These are phyloP conservation scores for Cnidoscolus chayamansa DNA, from an alignment of 441 rosid species.

Conservation along the genomic window DNA sequence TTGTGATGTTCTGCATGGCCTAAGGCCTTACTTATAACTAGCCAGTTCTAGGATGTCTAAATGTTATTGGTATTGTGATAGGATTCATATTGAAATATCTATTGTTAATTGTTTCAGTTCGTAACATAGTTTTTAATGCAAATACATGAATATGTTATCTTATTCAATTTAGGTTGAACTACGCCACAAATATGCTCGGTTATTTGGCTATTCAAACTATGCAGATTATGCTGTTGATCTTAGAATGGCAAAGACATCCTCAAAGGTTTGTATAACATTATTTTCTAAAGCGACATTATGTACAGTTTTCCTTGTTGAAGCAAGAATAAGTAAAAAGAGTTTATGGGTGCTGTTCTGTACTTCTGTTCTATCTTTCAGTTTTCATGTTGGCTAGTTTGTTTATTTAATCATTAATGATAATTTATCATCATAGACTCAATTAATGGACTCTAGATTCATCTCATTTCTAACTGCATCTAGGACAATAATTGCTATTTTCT, in stretches of 20 bases:
- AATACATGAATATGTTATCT: slow-evolving; percentile 12
- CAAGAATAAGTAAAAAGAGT: background rate
- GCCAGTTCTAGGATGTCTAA: background rate
- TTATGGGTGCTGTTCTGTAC: background rate
- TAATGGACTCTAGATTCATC: background rate
- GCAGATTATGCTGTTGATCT: slow-evolving; percentile 78
- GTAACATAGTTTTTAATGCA: background rate
- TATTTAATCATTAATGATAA: background rate
- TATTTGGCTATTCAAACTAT: slow-evolving; percentile 80
- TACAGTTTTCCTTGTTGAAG: background rate
- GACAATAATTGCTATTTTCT: background rate
- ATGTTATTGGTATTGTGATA: background rate
- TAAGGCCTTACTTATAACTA: background rate
- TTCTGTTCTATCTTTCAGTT: background rate
- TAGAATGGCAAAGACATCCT: slow-evolving; percentile 82
- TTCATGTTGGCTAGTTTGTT: background rate
- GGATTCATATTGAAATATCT: background rate
- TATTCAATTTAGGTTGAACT: slow-evolving; percentile 54
- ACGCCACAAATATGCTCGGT: slow-evolving; percentile 81
- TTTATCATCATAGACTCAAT: background rate
- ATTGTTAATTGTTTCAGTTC: background rate
- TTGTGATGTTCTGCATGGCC: background rate
- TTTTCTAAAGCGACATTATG: slow-evolving; percentile 4
- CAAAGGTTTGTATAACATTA: slow-evolving; percentile 51
- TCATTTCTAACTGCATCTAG: background rate